phyloP scores from a whole-genome alignment of 768 basidiomycete species.

The Coprinopsis strossmayeri region DNA sequence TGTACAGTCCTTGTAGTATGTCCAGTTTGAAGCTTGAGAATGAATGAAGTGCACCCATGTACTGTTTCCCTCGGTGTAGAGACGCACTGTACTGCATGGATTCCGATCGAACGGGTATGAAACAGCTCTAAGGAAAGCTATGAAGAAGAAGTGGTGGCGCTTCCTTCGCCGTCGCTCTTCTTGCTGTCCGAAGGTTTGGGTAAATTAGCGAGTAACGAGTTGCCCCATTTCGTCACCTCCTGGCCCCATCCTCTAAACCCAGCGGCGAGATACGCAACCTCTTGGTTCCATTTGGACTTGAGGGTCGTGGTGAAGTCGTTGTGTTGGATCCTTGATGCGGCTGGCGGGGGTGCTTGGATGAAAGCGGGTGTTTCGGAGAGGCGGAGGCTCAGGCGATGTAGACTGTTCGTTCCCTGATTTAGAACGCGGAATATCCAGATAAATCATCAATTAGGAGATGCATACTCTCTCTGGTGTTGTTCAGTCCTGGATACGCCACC shows the following conservation, averaged over 20 bases:
- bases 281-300: constrained; percentile 53
- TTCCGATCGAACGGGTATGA: too few species aligned
- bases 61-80: too few species aligned
- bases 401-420: constrained; percentile 21
- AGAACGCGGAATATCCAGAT: not conserved
- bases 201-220: constrained; percentile 23
- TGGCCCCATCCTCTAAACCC: constrained; percentile 41
- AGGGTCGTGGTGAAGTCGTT: constrained; percentile 42
- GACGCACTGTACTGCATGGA: too few species aligned
- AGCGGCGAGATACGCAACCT: constrained; percentile 39
- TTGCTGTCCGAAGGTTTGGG: not conserved
- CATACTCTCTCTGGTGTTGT: constrained; percentile 51
- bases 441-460: too few species aligned
- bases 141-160: not conserved
- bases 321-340: constrained; percentile 43
- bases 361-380: constrained; percentile 42
- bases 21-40: too few species aligned
- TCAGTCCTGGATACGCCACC: constrained; percentile 36
- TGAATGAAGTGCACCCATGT: too few species aligned
- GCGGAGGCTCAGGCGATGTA: constrained; percentile 44
- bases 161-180: not conserved
- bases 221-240: constrained; percentile 40
- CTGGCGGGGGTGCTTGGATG: constrained; percentile 45
- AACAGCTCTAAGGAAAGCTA: not conserved
- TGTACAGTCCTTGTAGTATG: too few species aligned